phyloP scores from a whole-genome alignment of 352 stramenopile species.

The Phytophthora brassicae region DNA sequence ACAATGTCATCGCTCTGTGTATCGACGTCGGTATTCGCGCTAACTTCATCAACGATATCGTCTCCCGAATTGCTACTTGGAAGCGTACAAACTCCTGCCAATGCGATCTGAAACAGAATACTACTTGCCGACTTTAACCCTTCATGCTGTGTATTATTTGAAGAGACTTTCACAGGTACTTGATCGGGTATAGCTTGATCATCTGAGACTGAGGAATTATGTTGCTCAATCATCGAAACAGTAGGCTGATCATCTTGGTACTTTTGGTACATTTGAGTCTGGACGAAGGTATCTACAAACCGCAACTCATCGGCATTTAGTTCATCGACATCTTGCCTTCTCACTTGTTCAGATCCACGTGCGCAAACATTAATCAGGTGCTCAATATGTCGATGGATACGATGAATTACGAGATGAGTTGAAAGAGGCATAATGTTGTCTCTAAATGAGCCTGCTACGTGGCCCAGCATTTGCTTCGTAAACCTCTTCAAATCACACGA shows the following conservation, averaged over 20 bases:
- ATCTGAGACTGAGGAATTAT: slow-evolving; percentile 2
- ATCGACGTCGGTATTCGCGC: slow-evolving; percentile 1
- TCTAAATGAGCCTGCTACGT: slow-evolving; percentile 18
- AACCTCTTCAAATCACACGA: slow-evolving; percentile 37
- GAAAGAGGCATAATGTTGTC: slow-evolving; percentile 35
- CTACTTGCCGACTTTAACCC: slow-evolving; percentile 31
- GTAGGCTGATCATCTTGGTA: slow-evolving; percentile 43
- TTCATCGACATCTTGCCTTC: neutral
- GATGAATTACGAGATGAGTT: slow-evolving; percentile 50
- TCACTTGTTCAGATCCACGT: neutral
- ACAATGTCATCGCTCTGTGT: neutral
- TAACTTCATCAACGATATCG: neutral
- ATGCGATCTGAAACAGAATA: slow-evolving; percentile 43
- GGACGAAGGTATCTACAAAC: slow-evolving; percentile 36
- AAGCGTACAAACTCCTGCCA: slow-evolving; percentile 32
- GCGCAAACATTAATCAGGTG: slow-evolving; percentile 31
- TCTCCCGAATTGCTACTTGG: neutral
- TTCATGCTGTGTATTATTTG: slow-evolving; percentile 10
- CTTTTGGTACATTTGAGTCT: slow-evolving; percentile 61
- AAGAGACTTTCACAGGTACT: neutral
- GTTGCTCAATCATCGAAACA: slow-evolving; percentile 1
- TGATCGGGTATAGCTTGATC: neutral
- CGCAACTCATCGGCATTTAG: slow-evolving; percentile 18
- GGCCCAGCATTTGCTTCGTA: slow-evolving; percentile 39
- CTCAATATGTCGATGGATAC: slow-evolving; percentile 46